Evolutionary conservation across 371 early-diverging fungal species (phyloP).

Genomic region (Mucor circinelloides): DNA sequence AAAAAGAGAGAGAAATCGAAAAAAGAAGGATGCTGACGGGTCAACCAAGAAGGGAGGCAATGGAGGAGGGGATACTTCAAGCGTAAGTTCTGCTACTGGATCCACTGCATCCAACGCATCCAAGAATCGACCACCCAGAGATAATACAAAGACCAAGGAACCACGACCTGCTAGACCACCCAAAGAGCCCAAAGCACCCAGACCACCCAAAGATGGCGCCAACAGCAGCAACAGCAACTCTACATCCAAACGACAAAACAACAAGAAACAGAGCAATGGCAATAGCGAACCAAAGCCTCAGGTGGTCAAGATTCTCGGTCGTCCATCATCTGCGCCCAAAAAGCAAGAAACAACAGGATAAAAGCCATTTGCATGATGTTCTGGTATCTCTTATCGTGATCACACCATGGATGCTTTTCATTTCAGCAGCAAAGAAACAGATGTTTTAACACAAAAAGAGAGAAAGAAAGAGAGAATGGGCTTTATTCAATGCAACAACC

Average conservation of each 20-base stretch:
- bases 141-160: slow-evolving; percentile 2
- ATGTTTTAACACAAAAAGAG: slow-evolving; percentile 5
- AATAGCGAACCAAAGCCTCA: slow-evolving; percentile 19
- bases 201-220: slow-evolving; percentile 9
- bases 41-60: background rate
- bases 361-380: background rate
- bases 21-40: slow-evolving; percentile 18
- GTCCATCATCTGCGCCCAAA: slow-evolving; percentile 13
- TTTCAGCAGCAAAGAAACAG: background rate
- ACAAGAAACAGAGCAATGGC: slow-evolving; percentile 2
- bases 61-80: background rate
- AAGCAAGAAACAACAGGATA: background rate
- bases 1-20: slow-evolving; percentile 19
- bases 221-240: background rate
- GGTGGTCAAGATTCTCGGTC: slow-evolving; percentile 37
- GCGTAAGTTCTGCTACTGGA: background rate
- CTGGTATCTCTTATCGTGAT: background rate
- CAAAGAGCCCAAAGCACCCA: slow-evolving; percentile 9
- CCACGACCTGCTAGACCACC: slow-evolving; percentile 2
- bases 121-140: background rate
- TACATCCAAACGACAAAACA: slow-evolving; percentile 14
- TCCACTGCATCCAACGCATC: background rate
- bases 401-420: background rate
- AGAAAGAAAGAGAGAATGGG: background rate
- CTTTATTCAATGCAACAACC: background rate